Evolutionary conservation across 495 filamentous ascomycete genomes (phyloP), one percentile per base, ranked within the genome.

Genomic region (Penicillium egyptiacum): DNA sequence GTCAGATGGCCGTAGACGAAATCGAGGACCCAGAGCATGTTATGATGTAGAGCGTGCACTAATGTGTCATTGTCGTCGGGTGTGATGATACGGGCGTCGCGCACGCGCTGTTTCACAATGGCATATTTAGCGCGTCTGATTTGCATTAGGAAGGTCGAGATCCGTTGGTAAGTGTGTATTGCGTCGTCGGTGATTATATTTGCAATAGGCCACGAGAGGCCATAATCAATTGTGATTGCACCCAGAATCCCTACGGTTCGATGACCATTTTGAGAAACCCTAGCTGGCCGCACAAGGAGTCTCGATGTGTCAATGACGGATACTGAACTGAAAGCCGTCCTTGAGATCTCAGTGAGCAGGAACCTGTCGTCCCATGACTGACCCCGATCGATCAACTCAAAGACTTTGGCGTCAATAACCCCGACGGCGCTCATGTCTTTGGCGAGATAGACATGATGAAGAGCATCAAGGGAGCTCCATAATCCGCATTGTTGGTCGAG

Each of bases 181-280:
- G 84, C 80, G 4, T 79, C 72, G 23, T 81, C 79, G 0, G 79
- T 82, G 45, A 96, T 78, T 22, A 97, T 83, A 47, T 96, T 94
- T 33, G 86, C 87, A n/a, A 96, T 78, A 0, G 91, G 85, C 92
- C 92, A 96, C 8, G 88, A 83, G 4, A 97, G 77, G 46, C 80
- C 70, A 58, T 87, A 89, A 4, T 73, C 75, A 11, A 90, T 75
- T 7, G 75, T 78, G 5, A 90, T 74, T n/a, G 68, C 70, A 10
- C 81, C 72, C 8, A 92, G 76, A 17, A 79, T 74, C 20, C 69
- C 79, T 25, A 86, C 74, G 7, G 76, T 76, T 50, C 74, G 60
- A 42, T 62, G 49, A 48, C 48, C 51, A 33, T 58, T 41, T 43
- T 40, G 35, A 22, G 35, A 39, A 39, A 68, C 37, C 16, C 42